A percentile compares a stretch with the other conserved stretches of the same genome.
These are phyloP conservation scores for Agastache rugosa DNA, from an alignment of 257 asterid genomes.

Conservation along the genomic window DNA sequence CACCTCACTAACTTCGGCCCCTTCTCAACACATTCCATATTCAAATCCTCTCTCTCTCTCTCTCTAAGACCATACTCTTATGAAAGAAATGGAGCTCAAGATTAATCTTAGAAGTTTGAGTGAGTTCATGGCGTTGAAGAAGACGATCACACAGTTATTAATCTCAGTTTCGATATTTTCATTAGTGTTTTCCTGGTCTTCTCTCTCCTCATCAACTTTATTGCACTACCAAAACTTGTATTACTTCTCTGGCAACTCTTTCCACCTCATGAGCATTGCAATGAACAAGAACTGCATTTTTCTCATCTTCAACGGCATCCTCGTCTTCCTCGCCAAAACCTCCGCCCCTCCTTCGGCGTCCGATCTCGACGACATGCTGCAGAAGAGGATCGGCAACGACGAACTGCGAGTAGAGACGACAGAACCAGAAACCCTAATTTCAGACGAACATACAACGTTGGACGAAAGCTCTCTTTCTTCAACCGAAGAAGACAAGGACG, in stretches of 20 bases:
- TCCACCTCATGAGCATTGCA: constrained; percentile 35
- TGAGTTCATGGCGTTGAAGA: constrained; percentile 34
- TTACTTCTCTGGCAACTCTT: constrained; percentile 29
- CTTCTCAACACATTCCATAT: neutral
- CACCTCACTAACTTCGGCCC: neutral
- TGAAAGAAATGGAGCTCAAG: constrained; percentile 37
- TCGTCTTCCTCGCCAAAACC: constrained; percentile 54
- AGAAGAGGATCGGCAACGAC: constrained; percentile 10
- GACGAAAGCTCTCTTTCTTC: neutral
- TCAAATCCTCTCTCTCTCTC: constrained; percentile 1
- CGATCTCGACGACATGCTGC: constrained; percentile 37
- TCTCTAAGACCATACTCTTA: neutral
- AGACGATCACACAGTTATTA: constrained; percentile 38
- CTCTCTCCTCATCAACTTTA: constrained; percentile 22
- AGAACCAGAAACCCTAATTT: neutral
- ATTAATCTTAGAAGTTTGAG: constrained; percentile 13
- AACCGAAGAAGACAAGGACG: constrained; percentile 3
- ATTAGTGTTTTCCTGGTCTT: constrained; percentile 42
- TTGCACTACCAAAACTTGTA: constrained; percentile 26
- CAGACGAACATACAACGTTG: constrained; percentile 12
- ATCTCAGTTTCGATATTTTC: constrained; percentile 48
- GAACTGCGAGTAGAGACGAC: neutral
- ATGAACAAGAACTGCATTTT: constrained; percentile 58
- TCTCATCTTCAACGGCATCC: constrained; percentile 63
- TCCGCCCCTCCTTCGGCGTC: constrained; percentile 34